A percentile compares a stretch with the other conserved stretches of the same genome.
Conservation (phyloP, 306 rosid species). For the barrel medic (Medicago truncatula) region MtrunA17r5.0-ANR NC_053042.1:31341001-31341500, state of each 20-base stretch:
- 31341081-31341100: conserved; percentile 91
- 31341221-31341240: conserved; percentile 76
- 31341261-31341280: neutral
- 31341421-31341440: conserved; percentile 73
- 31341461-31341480: conserved; percentile 82
- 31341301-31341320: too few relatives aligned
- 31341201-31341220: conserved; percentile 77
- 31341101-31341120: conserved; percentile 80
- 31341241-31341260: conserved; percentile 56
- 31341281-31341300: too few relatives aligned
- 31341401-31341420: conserved; percentile 75
- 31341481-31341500: conserved; percentile 84
- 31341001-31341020: conserved; percentile 7
- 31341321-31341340: too few relatives aligned
- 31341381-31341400: conserved; percentile 6
- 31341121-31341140: conserved; percentile 79
- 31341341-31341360: too few relatives aligned
- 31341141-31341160: conserved; percentile 67
- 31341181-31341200: conserved; percentile 93
- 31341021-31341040: conserved; percentile 34
- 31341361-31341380: neutral
- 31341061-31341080: conserved; percentile 77
- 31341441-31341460: conserved; percentile 96
- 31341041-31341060: conserved; percentile 58
- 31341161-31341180: conserved; percentile 78